phyloP scores from a whole-genome alignment of 371 early-diverging fungal species.

The Dichotomocladium elegans region DNA sequence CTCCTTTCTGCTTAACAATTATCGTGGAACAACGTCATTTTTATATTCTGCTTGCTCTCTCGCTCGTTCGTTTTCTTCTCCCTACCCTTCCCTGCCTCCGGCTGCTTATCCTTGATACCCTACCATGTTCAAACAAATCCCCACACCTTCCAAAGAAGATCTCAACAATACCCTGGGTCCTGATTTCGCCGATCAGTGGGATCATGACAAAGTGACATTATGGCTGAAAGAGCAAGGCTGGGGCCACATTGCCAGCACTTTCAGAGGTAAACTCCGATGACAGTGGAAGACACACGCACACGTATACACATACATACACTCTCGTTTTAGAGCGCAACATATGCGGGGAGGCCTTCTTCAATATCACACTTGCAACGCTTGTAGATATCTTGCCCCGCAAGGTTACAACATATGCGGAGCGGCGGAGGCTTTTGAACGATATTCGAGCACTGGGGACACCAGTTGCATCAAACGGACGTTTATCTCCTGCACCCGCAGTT shows the following conservation, averaged over 20 bases:
- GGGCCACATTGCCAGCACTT: conserved; percentile 34
- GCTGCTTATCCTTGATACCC: too few relatives aligned
- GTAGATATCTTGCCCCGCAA: conserved; percentile 38
- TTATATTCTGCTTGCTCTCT: too few relatives aligned
- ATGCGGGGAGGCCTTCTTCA: conserved; percentile 33
- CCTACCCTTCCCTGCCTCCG: too few relatives aligned
- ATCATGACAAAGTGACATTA: conserved; percentile 31
- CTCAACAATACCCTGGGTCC: conserved; percentile 11
- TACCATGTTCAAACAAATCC: conserved; percentile 18
- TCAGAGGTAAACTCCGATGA: conserved; percentile 34
- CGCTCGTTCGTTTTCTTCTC: too few relatives aligned
- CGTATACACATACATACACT: too few relatives aligned
- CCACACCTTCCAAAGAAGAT: conserved; percentile 27
- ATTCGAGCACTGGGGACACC: conserved; percentile 31
- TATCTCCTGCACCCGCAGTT: conserved; percentile 1
- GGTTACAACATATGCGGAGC: conserved; percentile 41
- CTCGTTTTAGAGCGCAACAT: conserved; percentile 28
- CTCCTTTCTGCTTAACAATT: too few relatives aligned
- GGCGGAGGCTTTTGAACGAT: conserved; percentile 43
- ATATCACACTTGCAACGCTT: conserved; percentile 35
- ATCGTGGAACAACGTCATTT: too few relatives aligned
- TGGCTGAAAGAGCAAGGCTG: conserved; percentile 46
- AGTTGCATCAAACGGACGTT: background rate
- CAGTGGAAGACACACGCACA: too few relatives aligned
- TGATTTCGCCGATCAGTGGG: conserved; percentile 29